A percentile compares a stretch with the other conserved stretches of the same genome.
Conservation (phyloP, 371 early-diverging fungal genomes). For the Parasitella parasitica region DNA sequence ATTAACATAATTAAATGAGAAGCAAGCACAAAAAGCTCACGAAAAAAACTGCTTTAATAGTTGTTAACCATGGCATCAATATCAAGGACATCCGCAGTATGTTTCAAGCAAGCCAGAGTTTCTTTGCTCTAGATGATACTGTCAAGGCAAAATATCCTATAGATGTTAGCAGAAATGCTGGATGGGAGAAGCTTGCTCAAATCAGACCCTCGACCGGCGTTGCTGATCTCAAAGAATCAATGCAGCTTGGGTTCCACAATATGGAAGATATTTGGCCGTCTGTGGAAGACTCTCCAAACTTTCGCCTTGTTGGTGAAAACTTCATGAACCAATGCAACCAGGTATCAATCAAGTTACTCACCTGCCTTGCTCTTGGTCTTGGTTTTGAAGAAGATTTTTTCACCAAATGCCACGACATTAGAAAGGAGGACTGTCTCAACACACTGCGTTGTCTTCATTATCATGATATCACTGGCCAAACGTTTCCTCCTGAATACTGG, state of each 20-base stretch:
- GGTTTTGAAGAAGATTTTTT: slow-evolving; percentile 35
- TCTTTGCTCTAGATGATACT: slow-evolving; percentile 30
- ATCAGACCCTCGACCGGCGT: slow-evolving; percentile 38
- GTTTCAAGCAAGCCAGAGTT: slow-evolving; percentile 30
- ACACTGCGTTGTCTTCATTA: slow-evolving; percentile 35
- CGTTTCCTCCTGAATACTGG: slow-evolving; percentile 37
- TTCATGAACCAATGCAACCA: slow-evolving; percentile 35
- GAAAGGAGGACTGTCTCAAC: slow-evolving; percentile 27
- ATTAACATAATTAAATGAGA: not conserved
- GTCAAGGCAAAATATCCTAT: slow-evolving; percentile 29
- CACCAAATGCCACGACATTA: slow-evolving; percentile 26
- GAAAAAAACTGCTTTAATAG: not conserved
- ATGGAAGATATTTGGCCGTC: slow-evolving; percentile 36
- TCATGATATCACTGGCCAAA: slow-evolving; percentile 32
- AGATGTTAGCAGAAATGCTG: slow-evolving; percentile 35
- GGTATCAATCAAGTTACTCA: slow-evolving; percentile 27
- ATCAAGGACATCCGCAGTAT: slow-evolving; percentile 29
- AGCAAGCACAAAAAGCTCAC: not conserved
- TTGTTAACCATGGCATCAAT: slow-evolving; percentile 34
- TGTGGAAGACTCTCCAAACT: slow-evolving; percentile 29
- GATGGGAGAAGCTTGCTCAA: slow-evolving; percentile 37
- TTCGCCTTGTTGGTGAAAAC: slow-evolving; percentile 14
- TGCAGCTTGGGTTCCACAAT: slow-evolving; percentile 32
- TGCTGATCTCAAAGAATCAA: slow-evolving; percentile 38
- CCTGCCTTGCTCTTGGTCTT: slow-evolving; percentile 31